A percentile compares a stretch with the other conserved stretches of the same genome.
Conservation (phyloP, 352 stramenopile genomes). For the Discostella stelligera region DNA sequence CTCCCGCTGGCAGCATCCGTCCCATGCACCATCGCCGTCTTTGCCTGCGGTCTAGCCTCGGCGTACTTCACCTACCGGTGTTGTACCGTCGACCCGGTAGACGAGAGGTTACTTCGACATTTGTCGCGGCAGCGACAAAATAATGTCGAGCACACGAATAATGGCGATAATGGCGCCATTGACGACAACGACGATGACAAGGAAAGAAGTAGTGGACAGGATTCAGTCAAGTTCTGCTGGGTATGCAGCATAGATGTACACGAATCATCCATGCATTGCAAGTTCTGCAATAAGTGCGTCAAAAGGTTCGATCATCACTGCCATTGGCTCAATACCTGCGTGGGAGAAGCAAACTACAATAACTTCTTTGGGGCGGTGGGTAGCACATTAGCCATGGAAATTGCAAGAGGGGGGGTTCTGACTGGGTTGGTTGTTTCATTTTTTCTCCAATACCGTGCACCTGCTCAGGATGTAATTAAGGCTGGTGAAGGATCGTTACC, state of each 20-base stretch:
- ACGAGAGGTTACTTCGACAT: conserved; percentile 50
- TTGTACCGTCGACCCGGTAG: conserved; percentile 67
- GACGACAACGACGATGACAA: conserved; percentile 23
- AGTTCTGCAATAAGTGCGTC: conserved; percentile 95
- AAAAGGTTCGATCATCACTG: conserved; percentile 96
- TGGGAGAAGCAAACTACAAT: conserved; percentile 83
- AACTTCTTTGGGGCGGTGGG: conserved; percentile 69
- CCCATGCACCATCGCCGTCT: conserved; percentile 57
- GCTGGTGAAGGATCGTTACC: background rate
- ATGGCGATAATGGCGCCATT: conserved; percentile 25
- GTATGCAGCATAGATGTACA: conserved; percentile 76
- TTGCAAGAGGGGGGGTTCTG: conserved; percentile 49
- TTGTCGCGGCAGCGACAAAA: conserved; percentile 16
- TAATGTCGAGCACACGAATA: too few species aligned
- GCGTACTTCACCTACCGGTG: conserved; percentile 56
- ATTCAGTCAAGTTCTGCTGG: conserved; percentile 78
- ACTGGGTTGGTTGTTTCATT: conserved; percentile 56
- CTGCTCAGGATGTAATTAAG: too few species aligned
- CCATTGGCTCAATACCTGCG: conserved; percentile 93
- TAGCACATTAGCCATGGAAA: conserved; percentile 39
- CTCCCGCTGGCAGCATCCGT: conserved; percentile 62
- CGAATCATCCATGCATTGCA: conserved; percentile 87
- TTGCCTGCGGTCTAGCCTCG: conserved; percentile 28
- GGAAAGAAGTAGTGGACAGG: background rate
- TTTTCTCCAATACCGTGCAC: conserved; percentile 31